Base-by-base conservation (phyloP, 2,329 filamentous ascomycete species). In the Fusarium setosum region DNA sequence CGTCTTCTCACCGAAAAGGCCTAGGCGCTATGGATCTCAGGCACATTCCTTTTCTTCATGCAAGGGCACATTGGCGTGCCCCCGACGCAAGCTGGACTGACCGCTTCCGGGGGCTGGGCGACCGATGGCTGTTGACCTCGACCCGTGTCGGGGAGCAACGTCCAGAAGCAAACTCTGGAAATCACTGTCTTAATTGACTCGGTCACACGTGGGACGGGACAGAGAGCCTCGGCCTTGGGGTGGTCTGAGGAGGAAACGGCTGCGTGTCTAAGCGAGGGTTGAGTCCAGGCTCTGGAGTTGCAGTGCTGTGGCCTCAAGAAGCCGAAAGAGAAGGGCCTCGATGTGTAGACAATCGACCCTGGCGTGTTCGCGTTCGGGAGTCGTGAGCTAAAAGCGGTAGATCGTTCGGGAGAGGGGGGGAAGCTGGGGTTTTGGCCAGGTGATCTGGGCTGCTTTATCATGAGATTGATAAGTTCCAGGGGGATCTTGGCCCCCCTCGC, bases 381-480 rank as follows among this genome's bases (percentile, higher is more conserved):
- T 41, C 57, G 21, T 40, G 52, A 67, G 54, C 65, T 67, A 55
- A 61, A n/a, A n/a, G n/a, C 40, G 48, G 65, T 60, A 60, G 64
- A 67, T 67, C 50, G 34, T 34, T 32, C 40, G 21, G 40, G 55
- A 32, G 53, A 44, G 41, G 54, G 38, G 48, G 31, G 29, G 42
- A 24, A 54, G 40, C 48, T 41, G 64, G 65, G 65, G 61, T 31
- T 56, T 37, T 45, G 52, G 49, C 51, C 60, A 47, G 55, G 47
- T 63, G 67, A 72, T 72, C 67, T 59, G 23, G n/a, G n/a, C n/a
- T n/a, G n/a, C n/a, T n/a, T n/a, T 41, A 72, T 70, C 67, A 70
- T 72, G 53, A 70, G 69, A 70, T 72, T 63, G 69, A 72, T 63
- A 71, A 69, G 62, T 42, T n/a, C 41, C 18, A 34, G 41, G 41